phyloP scores from a whole-genome alignment of 164 flowering plant genomes.

The Vitis rupestris region DNA sequence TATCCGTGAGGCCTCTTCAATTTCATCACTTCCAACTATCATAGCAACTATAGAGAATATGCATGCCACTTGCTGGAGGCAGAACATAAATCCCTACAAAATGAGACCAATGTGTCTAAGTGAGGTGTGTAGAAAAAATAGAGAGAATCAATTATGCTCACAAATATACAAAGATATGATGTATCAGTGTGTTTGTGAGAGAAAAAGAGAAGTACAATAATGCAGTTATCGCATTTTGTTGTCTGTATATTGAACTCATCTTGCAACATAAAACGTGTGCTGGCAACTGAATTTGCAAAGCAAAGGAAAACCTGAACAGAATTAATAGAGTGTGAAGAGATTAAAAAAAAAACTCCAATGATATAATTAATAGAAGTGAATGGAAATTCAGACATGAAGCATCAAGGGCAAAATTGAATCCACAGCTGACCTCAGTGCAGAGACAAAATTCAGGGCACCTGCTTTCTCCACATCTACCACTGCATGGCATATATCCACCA shows the following conservation, averaged over 20 bases:
- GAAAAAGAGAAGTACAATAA: slow-evolving; percentile 46
- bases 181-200: background rate
- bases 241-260: slow-evolving; percentile 83
- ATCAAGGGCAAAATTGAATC: background rate
- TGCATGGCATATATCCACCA: slow-evolving; percentile 68
- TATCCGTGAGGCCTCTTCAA: slow-evolving; percentile 45
- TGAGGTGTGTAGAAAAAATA: background rate
- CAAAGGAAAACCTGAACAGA: slow-evolving; percentile 53
- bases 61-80: slow-evolving; percentile 73
- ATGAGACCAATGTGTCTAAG: background rate
- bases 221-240: slow-evolving; percentile 77
- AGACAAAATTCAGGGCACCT: slow-evolving; percentile 64
- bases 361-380: no score
- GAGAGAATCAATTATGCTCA: background rate
- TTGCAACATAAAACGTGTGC: slow-evolving; percentile 76
- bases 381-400: background rate
- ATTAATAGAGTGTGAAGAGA: background rate
- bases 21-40: slow-evolving; percentile 47
- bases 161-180: no score
- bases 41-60: slow-evolving; percentile 51
- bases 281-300: slow-evolving; percentile 69
- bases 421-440: slow-evolving; percentile 44
- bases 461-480: slow-evolving; percentile 67
- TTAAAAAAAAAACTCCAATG: no score
- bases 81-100: slow-evolving; percentile 70